Percentiles rank a stretch among this genome's conserved stretches.
Evolutionary conservation across 139 green algal species (phyloP).

Genomic region (Mesotaenium endlicherianum): DNA sequence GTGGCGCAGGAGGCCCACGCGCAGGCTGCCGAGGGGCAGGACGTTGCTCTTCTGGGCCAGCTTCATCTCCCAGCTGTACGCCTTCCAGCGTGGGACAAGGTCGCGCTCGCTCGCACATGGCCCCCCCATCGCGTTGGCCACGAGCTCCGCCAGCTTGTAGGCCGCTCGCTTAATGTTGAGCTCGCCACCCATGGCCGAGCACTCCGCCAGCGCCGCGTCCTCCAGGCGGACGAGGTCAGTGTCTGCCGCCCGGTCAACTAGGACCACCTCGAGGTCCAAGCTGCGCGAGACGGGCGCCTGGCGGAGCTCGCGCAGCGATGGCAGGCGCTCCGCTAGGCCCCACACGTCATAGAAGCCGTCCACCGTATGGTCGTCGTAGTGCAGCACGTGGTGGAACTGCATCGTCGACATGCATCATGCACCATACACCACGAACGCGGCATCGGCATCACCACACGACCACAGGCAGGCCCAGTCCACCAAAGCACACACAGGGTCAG

Average conservation of each 20-base stretch:
- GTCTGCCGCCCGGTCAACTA: background rate
- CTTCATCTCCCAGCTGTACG: background rate
- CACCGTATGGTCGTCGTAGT: background rate
- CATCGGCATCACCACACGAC: too few relatives aligned
- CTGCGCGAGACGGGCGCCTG: background rate
- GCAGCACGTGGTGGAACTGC: too few relatives aligned
- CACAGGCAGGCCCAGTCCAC: too few relatives aligned
- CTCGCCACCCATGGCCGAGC: background rate
- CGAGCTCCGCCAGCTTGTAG: background rate
- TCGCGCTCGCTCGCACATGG: background rate
- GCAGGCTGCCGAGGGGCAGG: conserved; percentile 9
- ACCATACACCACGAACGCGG: too few relatives aligned
- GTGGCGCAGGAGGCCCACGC: background rate
- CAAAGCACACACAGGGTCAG: too few relatives aligned
- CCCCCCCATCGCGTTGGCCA: background rate
- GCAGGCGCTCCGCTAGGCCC: background rate
- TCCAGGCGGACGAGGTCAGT: background rate
- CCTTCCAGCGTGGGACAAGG: background rate
- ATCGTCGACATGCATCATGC: too few relatives aligned
- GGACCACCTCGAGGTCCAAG: background rate
- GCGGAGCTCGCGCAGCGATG: background rate
- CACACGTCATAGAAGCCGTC: conserved; percentile 19
- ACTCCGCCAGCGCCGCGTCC: background rate
- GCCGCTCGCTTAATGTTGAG: background rate
- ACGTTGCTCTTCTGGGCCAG: background rate